phyloP scores from a whole-genome alignment of 495 filamentous ascomycete genomes.

The Penicillium ochrochloron region DNA sequence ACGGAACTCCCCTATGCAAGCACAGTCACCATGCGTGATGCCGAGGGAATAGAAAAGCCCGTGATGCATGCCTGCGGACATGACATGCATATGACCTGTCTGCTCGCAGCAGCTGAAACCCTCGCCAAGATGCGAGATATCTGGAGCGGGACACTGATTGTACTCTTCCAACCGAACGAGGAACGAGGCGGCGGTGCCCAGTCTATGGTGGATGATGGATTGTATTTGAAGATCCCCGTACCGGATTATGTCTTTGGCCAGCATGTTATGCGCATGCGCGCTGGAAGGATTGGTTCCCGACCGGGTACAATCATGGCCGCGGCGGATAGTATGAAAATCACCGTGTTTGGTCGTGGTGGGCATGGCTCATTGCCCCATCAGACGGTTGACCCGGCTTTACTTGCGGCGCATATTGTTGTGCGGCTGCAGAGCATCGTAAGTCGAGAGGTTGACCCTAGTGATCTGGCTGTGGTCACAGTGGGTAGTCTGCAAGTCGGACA shows the following conservation, averaged over 20 bases:
- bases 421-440: conserved; percentile 56
- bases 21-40: conserved; percentile 45
- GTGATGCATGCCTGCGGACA: conserved; percentile 63
- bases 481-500: conserved; percentile 55
- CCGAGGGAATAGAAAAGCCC: conserved; percentile 48
- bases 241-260: conserved; percentile 57
- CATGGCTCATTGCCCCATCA: conserved; percentile 57
- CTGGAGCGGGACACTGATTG: conserved; percentile 58
- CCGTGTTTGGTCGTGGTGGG: conserved; percentile 55
- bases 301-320: conserved; percentile 51
- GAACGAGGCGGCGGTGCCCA: conserved; percentile 56
- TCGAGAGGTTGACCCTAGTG: conserved; percentile 52
- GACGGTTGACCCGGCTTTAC: conserved; percentile 54
- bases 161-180: conserved; percentile 60
- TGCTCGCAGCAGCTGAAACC: conserved; percentile 53
- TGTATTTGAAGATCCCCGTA: conserved; percentile 52
- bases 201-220: conserved; percentile 58
- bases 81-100: conserved; percentile 61
- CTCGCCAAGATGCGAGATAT: conserved; percentile 33
- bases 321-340: conserved; percentile 56
- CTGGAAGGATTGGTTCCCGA: conserved; percentile 46
- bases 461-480: conserved; percentile 56
- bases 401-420: conserved; percentile 54
- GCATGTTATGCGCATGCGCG: conserved; percentile 55
- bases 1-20: conserved; percentile 57